A percentile compares a stretch with the other conserved stretches of the same genome.
Conservation (phyloP, 1,284 basidiomycete genomes). For the Ustilago trichophora region DNA sequence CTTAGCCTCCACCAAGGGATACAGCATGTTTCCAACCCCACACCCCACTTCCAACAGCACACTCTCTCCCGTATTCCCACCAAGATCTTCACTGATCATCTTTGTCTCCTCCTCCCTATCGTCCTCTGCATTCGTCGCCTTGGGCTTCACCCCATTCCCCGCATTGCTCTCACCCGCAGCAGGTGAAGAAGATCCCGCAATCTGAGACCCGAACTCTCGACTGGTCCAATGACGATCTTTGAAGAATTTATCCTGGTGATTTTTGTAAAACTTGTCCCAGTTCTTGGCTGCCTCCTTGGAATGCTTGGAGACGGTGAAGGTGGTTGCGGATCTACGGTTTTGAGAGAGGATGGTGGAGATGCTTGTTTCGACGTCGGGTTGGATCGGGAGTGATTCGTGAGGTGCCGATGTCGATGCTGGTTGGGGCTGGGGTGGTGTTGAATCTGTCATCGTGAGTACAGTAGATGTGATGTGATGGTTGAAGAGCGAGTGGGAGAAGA, state of each 20-base stretch:
- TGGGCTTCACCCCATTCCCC: too few relatives aligned
- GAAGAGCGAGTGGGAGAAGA: too few relatives aligned
- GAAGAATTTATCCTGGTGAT: conserved; percentile 65
- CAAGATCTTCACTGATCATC: conserved; percentile 1
- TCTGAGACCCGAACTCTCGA: too few relatives aligned
- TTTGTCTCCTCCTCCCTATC: conserved; percentile 30
- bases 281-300: conserved; percentile 56
- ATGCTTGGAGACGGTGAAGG: conserved; percentile 56
- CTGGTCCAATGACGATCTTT: conserved; percentile 67
- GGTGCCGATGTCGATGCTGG: conserved; percentile 8
- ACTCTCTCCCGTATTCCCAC: conserved; percentile 6
- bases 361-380: conserved; percentile 20
- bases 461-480: too few relatives aligned
- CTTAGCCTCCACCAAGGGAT: conserved; percentile 56
- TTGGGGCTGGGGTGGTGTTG: too few relatives aligned
- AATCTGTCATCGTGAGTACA: too few relatives aligned
- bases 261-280: conserved; percentile 67
- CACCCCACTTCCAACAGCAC: conserved; percentile 65
- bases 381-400: conserved; percentile 12
- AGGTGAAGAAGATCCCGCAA: too few relatives aligned
- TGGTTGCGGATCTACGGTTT: conserved; percentile 52
- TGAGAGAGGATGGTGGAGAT: conserved; percentile 28
- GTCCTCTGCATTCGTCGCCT: conserved; percentile 29
- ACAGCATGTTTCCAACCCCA: conserved; percentile 65
- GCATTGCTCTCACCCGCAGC: too few relatives aligned